phyloP scores from a whole-genome alignment of 2,329 filamentous ascomycete genomes.

The Rhinocladiella similis region DNA sequence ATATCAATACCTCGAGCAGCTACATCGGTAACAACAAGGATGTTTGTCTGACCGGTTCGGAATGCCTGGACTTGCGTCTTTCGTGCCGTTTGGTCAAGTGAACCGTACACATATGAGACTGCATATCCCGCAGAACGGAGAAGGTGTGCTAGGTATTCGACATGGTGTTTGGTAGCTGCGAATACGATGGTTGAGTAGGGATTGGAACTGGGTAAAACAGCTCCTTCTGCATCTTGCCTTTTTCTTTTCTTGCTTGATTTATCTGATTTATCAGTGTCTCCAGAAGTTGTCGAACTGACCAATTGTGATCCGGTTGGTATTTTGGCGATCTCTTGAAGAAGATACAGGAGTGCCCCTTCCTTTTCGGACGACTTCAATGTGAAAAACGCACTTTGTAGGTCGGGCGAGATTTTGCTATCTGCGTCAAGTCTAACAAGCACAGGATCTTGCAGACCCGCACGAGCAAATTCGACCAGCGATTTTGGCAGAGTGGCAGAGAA shows the following conservation, averaged over 20 bases:
- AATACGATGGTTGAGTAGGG: constrained; percentile 94
- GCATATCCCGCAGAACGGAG: constrained; percentile 80
- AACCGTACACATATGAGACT: constrained; percentile 91
- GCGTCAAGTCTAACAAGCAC: constrained; percentile 86
- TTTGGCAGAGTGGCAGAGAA: constrained; percentile 96
- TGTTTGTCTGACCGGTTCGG: constrained; percentile 77
- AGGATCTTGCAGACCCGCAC: constrained; percentile 89
- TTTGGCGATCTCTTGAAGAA: constrained; percentile 88
- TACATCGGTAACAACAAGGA: constrained; percentile 94
- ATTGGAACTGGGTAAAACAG: constrained; percentile 52
- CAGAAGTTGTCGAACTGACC: constrained; percentile 51
- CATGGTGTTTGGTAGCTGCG: constrained; percentile 92
- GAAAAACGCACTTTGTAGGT: constrained; percentile 95
- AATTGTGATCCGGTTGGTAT: constrained; percentile 65
- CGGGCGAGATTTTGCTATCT: constrained; percentile 93
- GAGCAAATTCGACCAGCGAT: constrained; percentile 91
- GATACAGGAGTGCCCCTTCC: constrained; percentile 85
- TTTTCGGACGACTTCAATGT: constrained; percentile 89
- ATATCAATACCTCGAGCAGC: constrained; percentile 98
- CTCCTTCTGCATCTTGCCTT: constrained; percentile 50
- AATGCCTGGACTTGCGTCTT: constrained; percentile 92
- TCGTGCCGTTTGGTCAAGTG: constrained; percentile 88
- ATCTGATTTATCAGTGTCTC: constrained; percentile 40
- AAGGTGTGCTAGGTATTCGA: constrained; percentile 86
- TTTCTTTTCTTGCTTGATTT: constrained; percentile 49